A percentile compares a stretch with the other conserved stretches of the same genome.
Evolutionary conservation across 2,329 filamentous ascomycete species (phyloP).

Genomic region (Phyllosticta ampelicida): DNA sequence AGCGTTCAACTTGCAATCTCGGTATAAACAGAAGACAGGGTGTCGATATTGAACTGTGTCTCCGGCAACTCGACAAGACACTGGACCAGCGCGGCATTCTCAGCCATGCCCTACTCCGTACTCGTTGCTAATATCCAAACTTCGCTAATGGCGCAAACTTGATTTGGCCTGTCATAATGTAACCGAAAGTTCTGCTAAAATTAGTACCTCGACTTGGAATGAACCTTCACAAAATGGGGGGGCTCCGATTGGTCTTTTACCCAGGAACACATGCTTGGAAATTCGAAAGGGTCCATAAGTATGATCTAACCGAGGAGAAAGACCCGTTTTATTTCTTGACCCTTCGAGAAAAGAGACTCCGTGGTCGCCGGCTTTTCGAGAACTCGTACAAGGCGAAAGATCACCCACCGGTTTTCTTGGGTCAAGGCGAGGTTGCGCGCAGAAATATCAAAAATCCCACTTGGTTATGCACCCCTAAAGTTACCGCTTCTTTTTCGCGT

Average conservation of each 20-base stretch:
- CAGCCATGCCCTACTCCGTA: neutral
- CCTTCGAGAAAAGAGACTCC: neutral
- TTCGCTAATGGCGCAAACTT: neutral
- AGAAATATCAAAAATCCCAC: neutral
- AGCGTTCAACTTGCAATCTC: neutral
- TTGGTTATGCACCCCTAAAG: neutral
- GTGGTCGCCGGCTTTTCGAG: neutral
- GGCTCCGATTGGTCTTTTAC: neutral
- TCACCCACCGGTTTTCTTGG: neutral
- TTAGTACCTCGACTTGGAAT: neutral
- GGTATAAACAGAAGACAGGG: neutral
- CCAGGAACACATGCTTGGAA: neutral
- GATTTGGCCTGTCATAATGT: neutral
- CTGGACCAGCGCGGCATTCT: neutral
- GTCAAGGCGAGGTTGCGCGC: neutral
- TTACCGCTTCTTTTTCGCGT: neutral
- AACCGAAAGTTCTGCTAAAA: neutral
- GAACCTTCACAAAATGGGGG: neutral
- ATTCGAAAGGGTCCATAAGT: neutral
- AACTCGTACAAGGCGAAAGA: neutral
- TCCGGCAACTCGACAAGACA: neutral
- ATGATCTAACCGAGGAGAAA: neutral
- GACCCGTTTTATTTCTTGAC: neutral
- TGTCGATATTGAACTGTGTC: neutral
- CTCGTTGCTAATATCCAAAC: neutral